A percentile compares a stretch with the other conserved stretches of the same genome.
phyloP scores from a whole-genome alignment of 2,329 filamentous ascomycete species.

The Fusarium hainanense region DNA sequence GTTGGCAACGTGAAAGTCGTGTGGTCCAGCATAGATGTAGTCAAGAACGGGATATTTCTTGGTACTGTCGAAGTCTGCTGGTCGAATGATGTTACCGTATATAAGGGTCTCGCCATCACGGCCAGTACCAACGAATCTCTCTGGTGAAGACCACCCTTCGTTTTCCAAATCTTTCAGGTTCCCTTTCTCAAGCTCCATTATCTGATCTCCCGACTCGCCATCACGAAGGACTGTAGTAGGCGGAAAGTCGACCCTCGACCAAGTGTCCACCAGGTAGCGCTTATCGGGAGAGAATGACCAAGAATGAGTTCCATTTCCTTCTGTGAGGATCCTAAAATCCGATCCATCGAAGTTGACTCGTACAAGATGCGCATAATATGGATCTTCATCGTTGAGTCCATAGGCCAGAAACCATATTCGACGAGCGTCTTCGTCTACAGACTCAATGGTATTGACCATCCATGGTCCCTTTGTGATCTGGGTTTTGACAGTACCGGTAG shows the following conservation, averaged over 20 bases:
- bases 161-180: constrained; percentile 8
- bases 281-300: constrained; percentile 40
- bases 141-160: constrained; percentile 33
- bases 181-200: constrained; percentile 31
- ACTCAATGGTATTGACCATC: constrained; percentile 40
- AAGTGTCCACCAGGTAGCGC: constrained; percentile 41
- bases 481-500: constrained; percentile 25
- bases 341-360: constrained; percentile 45
- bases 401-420: constrained; percentile 38
- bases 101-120: constrained; percentile 45
- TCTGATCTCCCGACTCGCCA: constrained; percentile 23
- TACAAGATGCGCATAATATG: constrained; percentile 43
- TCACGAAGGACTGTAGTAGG: constrained; percentile 38
- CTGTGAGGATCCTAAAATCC: constrained; percentile 40
- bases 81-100: constrained; percentile 45
- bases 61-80: constrained; percentile 38
- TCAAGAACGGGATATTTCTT: constrained; percentile 47
- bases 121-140: constrained; percentile 42
- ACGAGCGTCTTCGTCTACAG: constrained; percentile 33
- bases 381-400: constrained; percentile 43
- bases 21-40: constrained; percentile 48
- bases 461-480: constrained; percentile 46
- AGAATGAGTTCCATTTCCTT: constrained; percentile 45
- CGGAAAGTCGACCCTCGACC: constrained; percentile 43
- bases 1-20: constrained; percentile 43